phyloP scores from a whole-genome alignment of 1,284 basidiomycete species.

The Ganoderma lucidum region DNA sequence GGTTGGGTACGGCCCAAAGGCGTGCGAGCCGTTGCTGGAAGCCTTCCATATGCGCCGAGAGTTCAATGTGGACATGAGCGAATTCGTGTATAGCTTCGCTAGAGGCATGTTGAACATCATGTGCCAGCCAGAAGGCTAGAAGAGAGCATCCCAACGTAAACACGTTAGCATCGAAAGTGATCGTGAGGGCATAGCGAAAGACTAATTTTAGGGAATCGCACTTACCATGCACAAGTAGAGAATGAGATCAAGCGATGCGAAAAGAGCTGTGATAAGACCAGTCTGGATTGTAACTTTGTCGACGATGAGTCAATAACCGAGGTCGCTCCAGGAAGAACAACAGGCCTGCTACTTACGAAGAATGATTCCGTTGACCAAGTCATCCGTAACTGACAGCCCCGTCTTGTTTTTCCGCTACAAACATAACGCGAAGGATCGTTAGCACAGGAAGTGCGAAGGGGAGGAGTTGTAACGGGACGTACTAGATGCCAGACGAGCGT shows the following conservation, averaged over 20 bases:
- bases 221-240: slow-evolving; percentile 40
- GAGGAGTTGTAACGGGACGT: neutral
- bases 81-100: slow-evolving; percentile 43
- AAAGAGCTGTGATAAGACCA: slow-evolving; percentile 42
- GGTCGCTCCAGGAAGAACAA: neutral
- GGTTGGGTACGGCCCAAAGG: neutral
- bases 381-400: slow-evolving; percentile 42
- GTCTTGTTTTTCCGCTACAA: slow-evolving; percentile 48
- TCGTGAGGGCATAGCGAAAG: neutral
- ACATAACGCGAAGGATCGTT: slow-evolving; percentile 18
- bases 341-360: slow-evolving; percentile 42
- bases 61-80: slow-evolving; percentile 42
- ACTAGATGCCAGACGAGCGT: slow-evolving; percentile 33
- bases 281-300: slow-evolving; percentile 43
- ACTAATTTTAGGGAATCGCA: neutral
- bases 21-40: neutral
- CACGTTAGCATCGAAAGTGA: neutral
- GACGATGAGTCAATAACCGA: neutral
- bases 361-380: slow-evolving; percentile 48
- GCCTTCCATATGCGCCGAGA: slow-evolving; percentile 38
- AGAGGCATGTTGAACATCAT: slow-evolving; percentile 42
- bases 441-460: neutral
- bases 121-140: slow-evolving; percentile 35
- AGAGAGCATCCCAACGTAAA: neutral
- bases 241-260: slow-evolving; percentile 40